These are phyloP conservation scores for Tuber calosporum DNA, from an alignment of 495 filamentous ascomycete species.

Conservation along the genomic window DNA sequence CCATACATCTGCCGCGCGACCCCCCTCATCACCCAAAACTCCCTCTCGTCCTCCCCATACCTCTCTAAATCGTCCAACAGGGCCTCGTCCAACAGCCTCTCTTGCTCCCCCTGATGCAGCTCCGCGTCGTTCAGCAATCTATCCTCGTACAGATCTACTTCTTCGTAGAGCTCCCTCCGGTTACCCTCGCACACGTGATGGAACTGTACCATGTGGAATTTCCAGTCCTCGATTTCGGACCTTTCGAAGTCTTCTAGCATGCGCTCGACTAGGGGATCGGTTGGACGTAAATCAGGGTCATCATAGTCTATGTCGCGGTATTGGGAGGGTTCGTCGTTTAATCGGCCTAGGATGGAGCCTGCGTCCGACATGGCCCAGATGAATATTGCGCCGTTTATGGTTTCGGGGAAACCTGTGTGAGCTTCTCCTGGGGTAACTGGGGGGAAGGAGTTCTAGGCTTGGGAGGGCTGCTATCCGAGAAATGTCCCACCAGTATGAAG, in stretches of 20 bases:
- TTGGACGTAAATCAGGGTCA: not conserved
- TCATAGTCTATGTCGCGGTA: not conserved
- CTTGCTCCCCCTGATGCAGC: not conserved
- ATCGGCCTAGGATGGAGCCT: not conserved
- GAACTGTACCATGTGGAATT: not conserved
- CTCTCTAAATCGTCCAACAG: not conserved
- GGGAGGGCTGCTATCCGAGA: not conserved
- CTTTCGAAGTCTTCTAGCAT: not conserved
- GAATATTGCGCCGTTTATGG: not conserved
- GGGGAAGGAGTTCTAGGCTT: not conserved
- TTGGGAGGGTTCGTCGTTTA: not conserved
- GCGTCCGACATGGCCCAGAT: not conserved
- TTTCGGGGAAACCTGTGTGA: not conserved
- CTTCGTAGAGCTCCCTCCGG: not conserved
- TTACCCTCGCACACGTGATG: not conserved
- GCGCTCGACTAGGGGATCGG: not conserved
- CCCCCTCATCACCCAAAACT: not conserved
- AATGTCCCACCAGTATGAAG: not conserved
- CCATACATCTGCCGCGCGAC: not conserved
- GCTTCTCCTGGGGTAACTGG: not conserved
- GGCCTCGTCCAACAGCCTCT: not conserved
- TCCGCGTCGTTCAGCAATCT: not conserved
- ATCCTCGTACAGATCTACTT: not conserved
- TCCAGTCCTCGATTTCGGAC: not conserved
- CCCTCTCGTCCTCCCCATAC: not conserved